phyloP scores from a whole-genome alignment of 2,329 filamentous ascomycete genomes.

The Celoporthe dispersa region DNA sequence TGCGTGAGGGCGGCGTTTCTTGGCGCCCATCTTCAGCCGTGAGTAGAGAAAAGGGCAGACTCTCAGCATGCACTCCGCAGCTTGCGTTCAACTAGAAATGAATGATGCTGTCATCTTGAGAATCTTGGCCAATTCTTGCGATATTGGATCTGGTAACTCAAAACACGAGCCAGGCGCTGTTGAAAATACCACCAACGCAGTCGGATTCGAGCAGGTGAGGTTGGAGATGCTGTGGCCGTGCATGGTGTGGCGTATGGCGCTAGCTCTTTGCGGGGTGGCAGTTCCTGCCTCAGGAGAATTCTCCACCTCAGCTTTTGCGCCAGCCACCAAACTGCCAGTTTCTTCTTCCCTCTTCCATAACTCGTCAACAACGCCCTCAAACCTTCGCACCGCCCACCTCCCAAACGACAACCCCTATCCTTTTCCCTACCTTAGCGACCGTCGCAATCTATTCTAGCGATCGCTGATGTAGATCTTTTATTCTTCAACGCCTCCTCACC shows the following conservation, averaged over 20 bases:
- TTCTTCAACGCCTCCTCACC: conserved; percentile 1
- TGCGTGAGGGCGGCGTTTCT: background rate
- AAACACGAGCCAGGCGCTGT: background rate
- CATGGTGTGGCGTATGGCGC: conserved; percentile 1
- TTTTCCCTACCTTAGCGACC: background rate
- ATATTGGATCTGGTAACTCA: background rate
- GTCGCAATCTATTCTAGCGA: background rate
- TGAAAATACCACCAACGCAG: background rate
- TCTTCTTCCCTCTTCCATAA: background rate
- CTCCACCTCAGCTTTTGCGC: conserved; percentile 13
- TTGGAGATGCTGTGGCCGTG: conserved; percentile 1
- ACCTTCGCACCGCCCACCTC: background rate
- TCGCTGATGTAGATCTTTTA: conserved; percentile 23
- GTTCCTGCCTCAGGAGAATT: background rate
- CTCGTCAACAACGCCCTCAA: background rate
- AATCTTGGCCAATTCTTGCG: background rate
- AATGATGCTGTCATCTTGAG: background rate
- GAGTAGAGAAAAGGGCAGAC: background rate
- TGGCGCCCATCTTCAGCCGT: background rate
- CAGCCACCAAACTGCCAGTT: conserved; percentile 19
- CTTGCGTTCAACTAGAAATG: background rate
- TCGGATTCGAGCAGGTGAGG: background rate
- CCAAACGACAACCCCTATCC: conserved; percentile 3
- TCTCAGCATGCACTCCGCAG: background rate
- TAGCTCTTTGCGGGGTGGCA: conserved; percentile 11